Conservation (phyloP, 1,284 basidiomycete species). For the Uromyces viciae-fabae region DNA sequence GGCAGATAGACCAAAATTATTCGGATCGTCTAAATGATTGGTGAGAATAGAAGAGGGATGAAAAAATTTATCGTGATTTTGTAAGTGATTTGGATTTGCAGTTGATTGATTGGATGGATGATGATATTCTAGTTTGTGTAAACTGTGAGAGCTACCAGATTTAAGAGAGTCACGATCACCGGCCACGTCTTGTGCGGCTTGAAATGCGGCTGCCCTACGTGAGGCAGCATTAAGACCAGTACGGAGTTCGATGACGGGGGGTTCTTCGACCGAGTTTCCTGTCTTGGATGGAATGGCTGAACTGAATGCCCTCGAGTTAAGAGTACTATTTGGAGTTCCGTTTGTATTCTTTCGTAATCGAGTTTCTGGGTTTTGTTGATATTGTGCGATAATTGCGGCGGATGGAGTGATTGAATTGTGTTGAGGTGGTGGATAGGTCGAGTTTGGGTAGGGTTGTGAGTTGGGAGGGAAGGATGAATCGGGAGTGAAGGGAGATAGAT, state of each 20-base stretch:
- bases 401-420: slow-evolving; percentile 14
- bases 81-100: background rate
- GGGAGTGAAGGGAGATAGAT: no score
- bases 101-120: background rate
- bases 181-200: slow-evolving; percentile 2
- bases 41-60: background rate
- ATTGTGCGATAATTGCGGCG: slow-evolving; percentile 38
- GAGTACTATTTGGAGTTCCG: background rate
- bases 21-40: slow-evolving; percentile 3
- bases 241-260: slow-evolving; percentile 31
- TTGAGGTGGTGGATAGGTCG: slow-evolving; percentile 32
- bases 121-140: slow-evolving; percentile 44
- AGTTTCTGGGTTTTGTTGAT: slow-evolving; percentile 32
- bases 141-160: slow-evolving; percentile 29
- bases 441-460: slow-evolving; percentile 10
- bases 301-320: slow-evolving; percentile 21
- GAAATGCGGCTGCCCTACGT: slow-evolving; percentile 22
- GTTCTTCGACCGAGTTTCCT: slow-evolving; percentile 22
- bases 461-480: background rate
- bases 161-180: slow-evolving; percentile 34
- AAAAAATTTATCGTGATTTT: background rate
- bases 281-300: slow-evolving; percentile 37
- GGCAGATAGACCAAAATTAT: background rate
- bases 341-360: slow-evolving; percentile 20
- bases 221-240: slow-evolving; percentile 24